Base-by-base conservation (phyloP, 208 protist genomes). In the Spongospora subterranea region DNA sequence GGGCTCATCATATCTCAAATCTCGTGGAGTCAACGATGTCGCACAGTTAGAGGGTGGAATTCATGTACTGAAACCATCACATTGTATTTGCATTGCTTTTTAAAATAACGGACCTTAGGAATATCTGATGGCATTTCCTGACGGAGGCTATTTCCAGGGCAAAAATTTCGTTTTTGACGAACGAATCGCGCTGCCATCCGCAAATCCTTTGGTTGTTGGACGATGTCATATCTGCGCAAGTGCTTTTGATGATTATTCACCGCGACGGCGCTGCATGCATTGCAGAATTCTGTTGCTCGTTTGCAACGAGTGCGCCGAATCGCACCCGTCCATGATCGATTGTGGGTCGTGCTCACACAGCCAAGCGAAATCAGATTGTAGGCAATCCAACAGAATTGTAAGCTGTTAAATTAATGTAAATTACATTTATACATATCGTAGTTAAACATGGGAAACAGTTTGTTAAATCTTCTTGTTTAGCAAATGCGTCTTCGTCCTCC, bases 141-240 rank as follows among this genome's bases (percentile, higher is more conserved):
- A 82, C 35, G 71, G 71, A 43, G 71, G 71, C 35, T n/a, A 20
- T 20, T 82, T 82, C 35, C 71, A n/a, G 6, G 71, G 71, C 71
- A 82, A 82, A n/a, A 82, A 82, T n/a, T 82, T 82, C 35, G 71
- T 82, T 13, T 82, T 82, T n/a, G 71, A 82, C 35, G 71, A 82
- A n/a, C 71, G 71, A n/a, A 82, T 82, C 71, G 71, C 71, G 17
- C n/a, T 82, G 40, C n/a, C 71, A 43, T 82, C 71, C 6, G 40
- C 11, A 20, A 20, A 6, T 20, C 13, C 71, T 20, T 6, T 20
- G 71, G n/a, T 82, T n/a, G 71, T 82, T 43, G 71, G 71, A 35
- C n/a, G 71, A 20, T 82, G 71, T 43, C 17, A 43, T 43, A n/a
- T 35, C 71, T 82, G 71, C 71, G n/a, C 6, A 6, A 35, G 6